These are phyloP conservation scores for Gardenia jasminoides DNA, from an alignment of 257 asterid genomes.

Conservation along the genomic window DNA sequence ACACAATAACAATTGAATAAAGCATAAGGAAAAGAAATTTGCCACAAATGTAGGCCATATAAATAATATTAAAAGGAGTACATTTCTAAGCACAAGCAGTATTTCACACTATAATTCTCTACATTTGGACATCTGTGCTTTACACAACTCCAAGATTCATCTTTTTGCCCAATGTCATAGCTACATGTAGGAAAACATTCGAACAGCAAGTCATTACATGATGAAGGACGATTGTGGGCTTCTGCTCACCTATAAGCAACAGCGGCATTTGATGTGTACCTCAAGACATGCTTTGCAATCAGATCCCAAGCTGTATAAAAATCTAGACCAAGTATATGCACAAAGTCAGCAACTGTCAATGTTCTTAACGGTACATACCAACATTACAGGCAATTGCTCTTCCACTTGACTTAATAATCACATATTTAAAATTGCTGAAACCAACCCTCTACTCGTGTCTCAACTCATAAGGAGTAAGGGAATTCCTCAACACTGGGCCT, in stretches of 20 bases:
- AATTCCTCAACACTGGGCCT: not conserved
- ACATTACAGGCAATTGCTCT: not conserved
- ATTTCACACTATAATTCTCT: not conserved
- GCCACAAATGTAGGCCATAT: too few relatives aligned
- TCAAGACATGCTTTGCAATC: slow-evolving; percentile 57
- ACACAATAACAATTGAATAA: not conserved
- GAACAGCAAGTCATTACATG: not conserved
- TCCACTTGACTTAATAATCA: not conserved
- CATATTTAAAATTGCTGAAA: slow-evolving; percentile 6
- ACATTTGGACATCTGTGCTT: not conserved
- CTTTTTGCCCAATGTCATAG: not conserved
- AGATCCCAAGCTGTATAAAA: slow-evolving; percentile 98
- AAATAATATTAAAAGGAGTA: not conserved
- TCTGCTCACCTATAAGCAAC: slow-evolving; percentile 71
- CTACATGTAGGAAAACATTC: not conserved
- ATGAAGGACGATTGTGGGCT: not conserved
- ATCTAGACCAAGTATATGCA: slow-evolving; percentile 47
- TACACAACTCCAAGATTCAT: not conserved
- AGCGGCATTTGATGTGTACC: slow-evolving; percentile 52
- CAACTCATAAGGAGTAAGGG: not conserved
- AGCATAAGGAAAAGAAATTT: not conserved
- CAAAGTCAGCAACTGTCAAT: slow-evolving; percentile 24
- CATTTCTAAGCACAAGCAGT: not conserved
- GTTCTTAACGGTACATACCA: slow-evolving; percentile 1
- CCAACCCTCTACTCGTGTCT: not conserved